Conservation (phyloP, 2,329 filamentous ascomycete genomes). For the Aspergillus ochraceus region DNA sequence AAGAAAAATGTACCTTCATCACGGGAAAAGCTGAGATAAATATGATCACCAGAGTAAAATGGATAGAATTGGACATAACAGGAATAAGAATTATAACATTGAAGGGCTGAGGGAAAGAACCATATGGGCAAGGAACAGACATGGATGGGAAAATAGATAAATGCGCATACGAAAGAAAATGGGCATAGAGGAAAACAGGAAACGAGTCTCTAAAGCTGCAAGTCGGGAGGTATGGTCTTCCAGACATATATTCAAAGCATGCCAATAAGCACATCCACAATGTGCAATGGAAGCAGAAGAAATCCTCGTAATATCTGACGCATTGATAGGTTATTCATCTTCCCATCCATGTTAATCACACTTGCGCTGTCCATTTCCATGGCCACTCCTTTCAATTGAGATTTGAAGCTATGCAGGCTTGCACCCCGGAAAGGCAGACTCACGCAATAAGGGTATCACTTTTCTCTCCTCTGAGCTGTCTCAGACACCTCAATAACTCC, state of each 20-base stretch:
- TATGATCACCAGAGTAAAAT: slow-evolving; percentile 10
- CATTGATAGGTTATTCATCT: slow-evolving; percentile 29
- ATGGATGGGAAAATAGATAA: slow-evolving; percentile 5
- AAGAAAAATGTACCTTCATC: slow-evolving; percentile 22
- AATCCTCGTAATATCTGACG: slow-evolving; percentile 32
- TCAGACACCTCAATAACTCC: slow-evolving; percentile 42
- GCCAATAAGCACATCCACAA: slow-evolving; percentile 19
- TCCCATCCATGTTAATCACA: slow-evolving; percentile 20
- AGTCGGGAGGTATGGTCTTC: slow-evolving; percentile 29
- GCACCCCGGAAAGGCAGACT: slow-evolving; percentile 39
- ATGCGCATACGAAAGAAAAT: slow-evolving; percentile 4
- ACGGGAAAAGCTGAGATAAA: slow-evolving; percentile 8
- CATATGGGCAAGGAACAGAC: slow-evolving; percentile 7
- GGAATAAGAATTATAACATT: slow-evolving; percentile 2
- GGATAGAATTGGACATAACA: slow-evolving; percentile 8
- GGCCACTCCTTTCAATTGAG: slow-evolving; percentile 27
- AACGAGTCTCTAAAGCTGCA: slow-evolving; percentile 36
- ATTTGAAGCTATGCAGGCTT: slow-evolving; percentile 39
- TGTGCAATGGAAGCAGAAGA: slow-evolving; percentile 24
- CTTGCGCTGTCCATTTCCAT: slow-evolving; percentile 29
- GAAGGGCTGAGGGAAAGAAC: slow-evolving; percentile 1
- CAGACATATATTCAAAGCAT: slow-evolving; percentile 12
- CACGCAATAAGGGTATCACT: slow-evolving; percentile 46
- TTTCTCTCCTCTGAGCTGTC: slow-evolving; percentile 42
- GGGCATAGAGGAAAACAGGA: slow-evolving; percentile 6